phyloP scores from a whole-genome alignment of 495 filamentous ascomycete genomes.

The Aspergillus avenaceus region DNA sequence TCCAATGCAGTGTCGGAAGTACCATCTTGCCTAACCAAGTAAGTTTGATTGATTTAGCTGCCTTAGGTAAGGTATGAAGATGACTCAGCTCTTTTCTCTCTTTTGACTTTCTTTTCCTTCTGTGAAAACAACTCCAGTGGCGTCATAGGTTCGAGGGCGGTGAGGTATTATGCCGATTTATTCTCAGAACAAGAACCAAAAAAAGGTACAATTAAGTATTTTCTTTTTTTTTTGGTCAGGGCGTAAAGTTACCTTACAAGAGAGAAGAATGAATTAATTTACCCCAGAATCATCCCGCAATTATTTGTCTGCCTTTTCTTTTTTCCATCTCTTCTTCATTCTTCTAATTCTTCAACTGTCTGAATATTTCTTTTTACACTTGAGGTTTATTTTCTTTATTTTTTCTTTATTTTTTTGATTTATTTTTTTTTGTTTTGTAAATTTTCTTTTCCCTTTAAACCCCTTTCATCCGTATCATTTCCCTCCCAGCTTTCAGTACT shows the following conservation, averaged over 20 bases:
- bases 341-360: background rate
- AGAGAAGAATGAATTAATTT: no score
- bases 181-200: no score
- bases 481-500: background rate
- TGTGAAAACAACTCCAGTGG: slow-evolving; percentile 7
- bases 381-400: background rate
- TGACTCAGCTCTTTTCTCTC: background rate
- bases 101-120: no score
- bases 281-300: slow-evolving; percentile 10
- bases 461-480: background rate
- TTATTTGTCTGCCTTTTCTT: background rate
- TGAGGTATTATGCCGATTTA: slow-evolving; percentile 4
- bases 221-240: background rate
- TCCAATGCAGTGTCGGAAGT: background rate
- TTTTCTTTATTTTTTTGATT: background rate
- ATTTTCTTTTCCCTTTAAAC: background rate
- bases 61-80: background rate
- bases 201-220: no score
- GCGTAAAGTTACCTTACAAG: background rate
- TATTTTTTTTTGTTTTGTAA: background rate
- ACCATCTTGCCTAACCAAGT: background rate
- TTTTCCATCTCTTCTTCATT: background rate
- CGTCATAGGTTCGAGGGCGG: slow-evolving; percentile 16
- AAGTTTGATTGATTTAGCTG: background rate
- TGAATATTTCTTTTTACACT: no score